Evolutionary conservation across 768 basidiomycete genomes (phyloP).

Genomic region (Suillus fuscotomentosus): DNA sequence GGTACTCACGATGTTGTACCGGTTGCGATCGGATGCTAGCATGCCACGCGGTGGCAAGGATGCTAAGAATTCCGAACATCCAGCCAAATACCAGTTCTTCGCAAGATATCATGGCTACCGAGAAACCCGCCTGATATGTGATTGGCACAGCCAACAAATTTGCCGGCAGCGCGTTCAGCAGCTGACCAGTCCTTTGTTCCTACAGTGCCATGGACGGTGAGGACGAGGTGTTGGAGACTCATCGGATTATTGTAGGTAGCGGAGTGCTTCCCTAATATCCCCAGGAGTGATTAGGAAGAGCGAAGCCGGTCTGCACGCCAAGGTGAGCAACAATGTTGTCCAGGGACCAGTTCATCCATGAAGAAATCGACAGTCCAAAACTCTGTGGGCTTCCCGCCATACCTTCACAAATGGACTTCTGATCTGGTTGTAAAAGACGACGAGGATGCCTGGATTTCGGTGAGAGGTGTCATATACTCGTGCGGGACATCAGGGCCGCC

Average conservation of each 20-base stretch:
- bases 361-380: constrained; percentile 49
- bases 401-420: constrained; percentile 36
- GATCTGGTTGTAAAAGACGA: constrained; percentile 47
- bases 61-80: not conserved
- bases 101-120: not conserved
- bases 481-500: constrained; percentile 52
- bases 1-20: not conserved
- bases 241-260: constrained; percentile 27
- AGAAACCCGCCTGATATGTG: too few species aligned
- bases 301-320: constrained; percentile 35
- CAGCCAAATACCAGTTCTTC: not conserved
- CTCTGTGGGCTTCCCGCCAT: constrained; percentile 28
- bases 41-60: not conserved
- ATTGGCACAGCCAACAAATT: too few species aligned
- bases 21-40: not conserved
- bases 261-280: constrained; percentile 41
- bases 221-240: constrained; percentile 32
- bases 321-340: constrained; percentile 41
- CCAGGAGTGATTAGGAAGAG: constrained; percentile 50
- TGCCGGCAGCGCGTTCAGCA: constrained; percentile 19
- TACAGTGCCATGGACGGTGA: constrained; percentile 25
- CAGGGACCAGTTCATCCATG: constrained; percentile 39
- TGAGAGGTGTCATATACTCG: constrained; percentile 35
- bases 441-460: constrained; percentile 31
- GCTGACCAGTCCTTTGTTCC: constrained; percentile 12